Evolutionary conservation across 805 yeast genomes (phyloP).

Genomic region (Metschnikowia vanudenii): DNA sequence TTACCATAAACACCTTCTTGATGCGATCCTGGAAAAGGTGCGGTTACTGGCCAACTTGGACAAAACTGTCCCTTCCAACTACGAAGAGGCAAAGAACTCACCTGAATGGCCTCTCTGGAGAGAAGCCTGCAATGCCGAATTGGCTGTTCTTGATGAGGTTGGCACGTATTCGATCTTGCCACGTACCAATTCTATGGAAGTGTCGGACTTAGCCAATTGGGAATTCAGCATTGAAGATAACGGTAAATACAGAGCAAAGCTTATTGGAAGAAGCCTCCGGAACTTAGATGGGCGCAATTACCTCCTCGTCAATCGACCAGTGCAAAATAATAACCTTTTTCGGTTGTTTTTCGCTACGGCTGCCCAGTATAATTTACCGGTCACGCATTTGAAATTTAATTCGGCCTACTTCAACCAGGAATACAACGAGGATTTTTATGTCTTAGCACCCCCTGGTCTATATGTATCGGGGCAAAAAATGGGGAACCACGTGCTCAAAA

Average conservation of each 20-base stretch:
- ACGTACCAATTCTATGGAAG: neutral
- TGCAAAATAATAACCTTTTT: neutral
- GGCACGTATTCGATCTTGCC: neutral
- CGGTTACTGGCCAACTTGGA: neutral
- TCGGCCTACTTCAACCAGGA: neutral
- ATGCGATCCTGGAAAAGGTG: constrained; percentile 1
- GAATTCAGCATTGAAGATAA: constrained; percentile 2
- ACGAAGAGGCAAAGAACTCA: neutral
- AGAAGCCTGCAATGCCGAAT: constrained; percentile 2
- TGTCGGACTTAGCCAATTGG: neutral
- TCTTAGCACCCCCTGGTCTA: neutral
- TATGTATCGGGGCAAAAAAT: neutral
- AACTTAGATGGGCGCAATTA: neutral
- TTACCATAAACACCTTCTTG: neutral
- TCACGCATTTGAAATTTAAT: neutral
- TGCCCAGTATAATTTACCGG: neutral
- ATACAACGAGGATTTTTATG: neutral
- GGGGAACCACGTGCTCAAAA: neutral
- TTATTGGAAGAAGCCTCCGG: neutral
- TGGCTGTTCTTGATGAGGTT: neutral
- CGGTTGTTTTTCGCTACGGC: neutral
- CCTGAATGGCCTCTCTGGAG: constrained; percentile 2
- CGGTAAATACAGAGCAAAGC: neutral
- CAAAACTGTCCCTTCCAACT: neutral
- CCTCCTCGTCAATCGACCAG: neutral